Conservation (phyloP, 768 basidiomycete genomes). For the Calocybe cyanea region DNA sequence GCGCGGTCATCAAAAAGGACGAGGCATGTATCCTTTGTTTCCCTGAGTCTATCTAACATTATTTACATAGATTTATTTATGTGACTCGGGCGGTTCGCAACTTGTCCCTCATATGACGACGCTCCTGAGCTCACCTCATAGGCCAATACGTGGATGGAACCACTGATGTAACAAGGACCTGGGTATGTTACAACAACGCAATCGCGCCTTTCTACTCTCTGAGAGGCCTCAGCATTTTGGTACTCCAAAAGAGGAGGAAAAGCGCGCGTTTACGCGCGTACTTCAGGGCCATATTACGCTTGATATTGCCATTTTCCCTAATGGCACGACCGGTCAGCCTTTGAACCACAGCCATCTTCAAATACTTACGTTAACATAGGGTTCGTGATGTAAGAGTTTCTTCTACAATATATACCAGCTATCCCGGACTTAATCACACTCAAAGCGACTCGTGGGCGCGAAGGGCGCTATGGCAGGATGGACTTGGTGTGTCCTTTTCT, state of each 20-base stretch:
- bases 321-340: conserved; percentile 64
- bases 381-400: conserved; percentile 45
- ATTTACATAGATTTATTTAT: conserved; percentile 34
- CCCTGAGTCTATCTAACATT: background rate
- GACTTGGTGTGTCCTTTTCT: conserved; percentile 54
- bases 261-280: conserved; percentile 86
- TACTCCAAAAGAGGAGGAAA: conserved; percentile 76
- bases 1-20: conserved; percentile 71
- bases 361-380: conserved; percentile 29
- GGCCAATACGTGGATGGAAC: conserved; percentile 69
- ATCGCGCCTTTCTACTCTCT: background rate
- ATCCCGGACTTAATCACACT: background rate
- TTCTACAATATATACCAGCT: background rate
- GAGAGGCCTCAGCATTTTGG: conserved; percentile 76
- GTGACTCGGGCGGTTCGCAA: conserved; percentile 78
- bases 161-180: conserved; percentile 91
- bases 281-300: conserved; percentile 90
- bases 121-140: background rate
- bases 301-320: conserved; percentile 80
- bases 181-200: conserved; percentile 40
- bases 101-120: no score
- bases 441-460: conserved; percentile 78
- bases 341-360: background rate
- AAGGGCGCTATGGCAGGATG: conserved; percentile 79
- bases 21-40: conserved; percentile 39